Evolutionary conservation across 148 eudicot genomes (phyloP), one percentile per base, ranked within the genome.

Genomic region (Oxyria digyna): DNA sequence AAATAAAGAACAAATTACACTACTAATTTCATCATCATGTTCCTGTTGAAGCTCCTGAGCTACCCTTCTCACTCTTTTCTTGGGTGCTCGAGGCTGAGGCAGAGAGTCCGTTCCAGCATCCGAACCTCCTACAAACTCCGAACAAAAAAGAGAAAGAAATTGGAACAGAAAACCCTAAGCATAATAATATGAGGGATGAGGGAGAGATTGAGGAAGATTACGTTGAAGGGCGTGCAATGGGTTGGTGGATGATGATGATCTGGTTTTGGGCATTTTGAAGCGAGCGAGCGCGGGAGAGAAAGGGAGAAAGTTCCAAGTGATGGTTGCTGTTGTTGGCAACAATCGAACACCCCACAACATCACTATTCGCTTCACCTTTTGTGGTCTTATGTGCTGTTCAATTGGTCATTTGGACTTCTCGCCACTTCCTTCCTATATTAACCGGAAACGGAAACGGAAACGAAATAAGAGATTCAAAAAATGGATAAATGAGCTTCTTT

Each of bases 371-470:
- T 33, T 5, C 37, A 2, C 37, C 5, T 5, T n/a, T n/a, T n/a
- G n/a, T n/a, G n/a, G n/a, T n/a, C 38, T 3, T 35, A 3, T 35
- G 38, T 35, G 38, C 38, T 35, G 67, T 89, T 20, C 88, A 93
- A 43, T n/a, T 76, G 0, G 95, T n/a, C n/a, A n/a, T n/a, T n/a
- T n/a, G n/a, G n/a, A n/a, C n/a, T n/a, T n/a, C n/a, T n/a, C n/a
- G n/a, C n/a, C n/a, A n/a, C n/a, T n/a, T n/a, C n/a, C n/a, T n/a
- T n/a, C n/a, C n/a, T n/a, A n/a, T n/a, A n/a, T n/a, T n/a, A n/a
- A n/a, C n/a, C n/a, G n/a, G n/a, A n/a, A n/a, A n/a, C n/a, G n/a
- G n/a, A n/a, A n/a, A n/a, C n/a, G n/a, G n/a, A n/a, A n/a, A n/a
- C n/a, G n/a, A n/a, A n/a, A n/a, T n/a, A n/a, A n/a, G n/a, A n/a